These are phyloP conservation scores for Hypericum androsaemum DNA, from an alignment of 345 rosid species.

Conservation along the genomic window DNA sequence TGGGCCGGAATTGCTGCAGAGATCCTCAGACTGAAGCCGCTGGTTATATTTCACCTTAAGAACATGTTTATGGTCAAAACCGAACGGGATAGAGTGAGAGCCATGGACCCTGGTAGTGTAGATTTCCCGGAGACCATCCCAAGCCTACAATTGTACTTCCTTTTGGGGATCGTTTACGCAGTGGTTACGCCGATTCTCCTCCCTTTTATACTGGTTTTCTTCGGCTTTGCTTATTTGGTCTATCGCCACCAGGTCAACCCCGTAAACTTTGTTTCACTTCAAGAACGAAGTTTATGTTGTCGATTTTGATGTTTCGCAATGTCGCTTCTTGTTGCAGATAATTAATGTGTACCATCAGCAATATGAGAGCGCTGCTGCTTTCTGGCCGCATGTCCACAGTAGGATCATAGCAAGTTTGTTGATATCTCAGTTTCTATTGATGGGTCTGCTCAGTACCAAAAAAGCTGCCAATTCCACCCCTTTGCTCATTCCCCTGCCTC, in stretches of 20 bases:
- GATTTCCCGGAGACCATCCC: constrained; percentile 86
- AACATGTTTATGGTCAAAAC: constrained; percentile 90
- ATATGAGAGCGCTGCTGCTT: constrained; percentile 92
- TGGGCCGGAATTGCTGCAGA: constrained; percentile 99
- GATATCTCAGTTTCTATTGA: constrained; percentile 74
- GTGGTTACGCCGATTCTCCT: constrained; percentile 91
- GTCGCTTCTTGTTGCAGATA: constrained; percentile 31
- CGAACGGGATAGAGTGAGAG: constrained; percentile 63
- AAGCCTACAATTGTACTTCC: constrained; percentile 82
- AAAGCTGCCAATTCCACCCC: constrained; percentile 89
- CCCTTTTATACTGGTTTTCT: constrained; percentile 82
- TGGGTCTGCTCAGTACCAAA: constrained; percentile 87
- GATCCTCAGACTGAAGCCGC: constrained; percentile 75
- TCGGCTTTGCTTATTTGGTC: constrained; percentile 83
- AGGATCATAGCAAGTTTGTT: constrained; percentile 75
- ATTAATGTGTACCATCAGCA: constrained; percentile 85
- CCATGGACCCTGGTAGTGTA: constrained; percentile 81
- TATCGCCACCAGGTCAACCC: constrained; percentile 90
- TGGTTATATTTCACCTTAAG: constrained; percentile 84
- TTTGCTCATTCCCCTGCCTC: constrained; percentile 60
- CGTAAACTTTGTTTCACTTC: background rate
- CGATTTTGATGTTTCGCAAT: too few species aligned
- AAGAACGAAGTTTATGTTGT: background rate
- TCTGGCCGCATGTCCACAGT: constrained; percentile 95
- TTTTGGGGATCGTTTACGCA: constrained; percentile 87